phyloP scores from a whole-genome alignment of 176 grass and related monocot genomes.

The Carex scoparia region DNA sequence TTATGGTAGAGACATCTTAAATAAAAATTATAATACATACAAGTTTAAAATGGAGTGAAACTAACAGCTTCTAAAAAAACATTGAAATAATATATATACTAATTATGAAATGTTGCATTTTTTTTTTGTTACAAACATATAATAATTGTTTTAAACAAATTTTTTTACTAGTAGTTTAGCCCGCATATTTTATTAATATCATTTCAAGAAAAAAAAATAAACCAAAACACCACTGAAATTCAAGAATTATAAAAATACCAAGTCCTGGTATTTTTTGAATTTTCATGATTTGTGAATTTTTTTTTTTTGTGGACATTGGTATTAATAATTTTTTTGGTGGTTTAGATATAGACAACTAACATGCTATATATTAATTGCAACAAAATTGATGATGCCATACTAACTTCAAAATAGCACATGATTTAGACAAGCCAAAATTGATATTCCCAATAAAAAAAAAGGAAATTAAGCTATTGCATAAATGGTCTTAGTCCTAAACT shows the following conservation, averaged over 20 bases:
- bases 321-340: too few relatives aligned
- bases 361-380: neutral
- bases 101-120: too few relatives aligned
- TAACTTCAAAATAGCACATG: neutral
- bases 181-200: too few relatives aligned
- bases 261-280: too few relatives aligned
- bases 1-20: neutral
- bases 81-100: neutral
- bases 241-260: too few relatives aligned
- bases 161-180: neutral
- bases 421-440: neutral
- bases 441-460: neutral
- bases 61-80: neutral
- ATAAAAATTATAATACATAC: neutral
- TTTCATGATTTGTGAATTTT: too few relatives aligned
- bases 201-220: too few relatives aligned
- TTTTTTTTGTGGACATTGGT: too few relatives aligned
- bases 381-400: neutral
- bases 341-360: neutral
- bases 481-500: neutral
- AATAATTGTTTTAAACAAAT: neutral
- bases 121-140: too few relatives aligned
- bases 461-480: neutral
- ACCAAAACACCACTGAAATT: too few relatives aligned
- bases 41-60: neutral